A percentile compares a stretch with the other conserved stretches of the same genome.
Evolutionary conservation across 2,329 filamentous ascomycete species (phyloP).

Genomic region (Xylariaceae sp.): DNA sequence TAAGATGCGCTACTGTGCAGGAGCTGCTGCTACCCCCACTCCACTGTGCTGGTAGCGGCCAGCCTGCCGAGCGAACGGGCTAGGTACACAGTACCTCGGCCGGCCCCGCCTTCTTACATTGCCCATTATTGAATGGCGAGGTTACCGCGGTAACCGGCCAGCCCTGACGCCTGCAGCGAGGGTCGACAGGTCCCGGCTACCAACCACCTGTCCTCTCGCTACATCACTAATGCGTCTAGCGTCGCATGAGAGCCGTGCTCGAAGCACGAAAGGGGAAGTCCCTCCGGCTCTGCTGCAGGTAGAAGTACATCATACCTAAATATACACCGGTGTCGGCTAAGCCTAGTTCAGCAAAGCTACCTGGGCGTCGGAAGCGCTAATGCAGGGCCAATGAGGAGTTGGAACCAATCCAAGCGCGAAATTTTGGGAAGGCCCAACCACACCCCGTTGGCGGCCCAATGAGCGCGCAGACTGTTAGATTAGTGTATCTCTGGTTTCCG

Average conservation of each 20-base stretch:
- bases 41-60: no score
- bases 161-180: not conserved
- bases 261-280: not conserved
- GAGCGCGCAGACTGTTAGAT: constrained; percentile 7
- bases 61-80: not conserved
- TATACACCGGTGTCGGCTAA: not conserved
- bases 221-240: not conserved
- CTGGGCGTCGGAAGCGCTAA: constrained; percentile 20
- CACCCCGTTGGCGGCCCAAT: constrained; percentile 21
- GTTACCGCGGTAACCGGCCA: not conserved
- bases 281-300: not conserved
- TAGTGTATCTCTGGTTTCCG: constrained; percentile 4
- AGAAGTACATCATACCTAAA: not conserved
- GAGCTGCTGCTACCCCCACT: no score
- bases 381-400: constrained; percentile 13
- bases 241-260: not conserved
- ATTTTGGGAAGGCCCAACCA: constrained; percentile 24
- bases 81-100: not conserved
- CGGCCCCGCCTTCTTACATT: not conserved
- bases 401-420: constrained; percentile 22
- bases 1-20: no score
- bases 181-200: not conserved
- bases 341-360: not conserved
- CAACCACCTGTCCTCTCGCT: not conserved
- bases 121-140: not conserved